Evolutionary conservation across 768 basidiomycete species (phyloP).

Genomic region (Pleurotus pulmonarius): DNA sequence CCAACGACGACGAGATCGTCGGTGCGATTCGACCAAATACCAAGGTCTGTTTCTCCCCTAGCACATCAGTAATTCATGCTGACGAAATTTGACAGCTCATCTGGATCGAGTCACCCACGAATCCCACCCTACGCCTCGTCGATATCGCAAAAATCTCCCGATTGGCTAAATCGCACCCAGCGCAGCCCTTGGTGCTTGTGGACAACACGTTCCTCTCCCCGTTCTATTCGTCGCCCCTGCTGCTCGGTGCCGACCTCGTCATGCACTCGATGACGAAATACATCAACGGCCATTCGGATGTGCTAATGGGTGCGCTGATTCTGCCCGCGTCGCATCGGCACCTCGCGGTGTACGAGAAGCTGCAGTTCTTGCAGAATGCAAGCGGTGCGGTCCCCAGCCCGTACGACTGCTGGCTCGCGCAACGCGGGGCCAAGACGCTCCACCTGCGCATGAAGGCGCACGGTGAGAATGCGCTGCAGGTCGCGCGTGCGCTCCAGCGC

Average conservation of each 20-base stretch:
- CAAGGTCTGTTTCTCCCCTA: slow-evolving; percentile 47
- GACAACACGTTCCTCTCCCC: slow-evolving; percentile 96
- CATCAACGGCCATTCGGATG: slow-evolving; percentile 91
- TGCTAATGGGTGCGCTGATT: slow-evolving; percentile 84
- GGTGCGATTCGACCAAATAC: slow-evolving; percentile 72
- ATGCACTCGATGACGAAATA: slow-evolving; percentile 87
- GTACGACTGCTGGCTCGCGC: slow-evolving; percentile 87
- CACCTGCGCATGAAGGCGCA: slow-evolving; percentile 85
- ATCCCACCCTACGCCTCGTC: slow-evolving; percentile 86
- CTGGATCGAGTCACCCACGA: slow-evolving; percentile 95
- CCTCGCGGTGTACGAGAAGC: slow-evolving; percentile 40
- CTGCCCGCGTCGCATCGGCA: slow-evolving; percentile 49
- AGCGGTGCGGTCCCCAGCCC: slow-evolving; percentile 82
- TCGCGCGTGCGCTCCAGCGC: slow-evolving; percentile 59
- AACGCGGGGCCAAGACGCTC: slow-evolving; percentile 89
- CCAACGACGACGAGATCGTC: slow-evolving; percentile 61
- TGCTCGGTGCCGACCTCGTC: slow-evolving; percentile 82
- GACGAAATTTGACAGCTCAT: slow-evolving; percentile 52
- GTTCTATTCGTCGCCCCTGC: slow-evolving; percentile 84
- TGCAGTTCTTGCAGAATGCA: slow-evolving; percentile 90
- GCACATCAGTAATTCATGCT: not conserved
- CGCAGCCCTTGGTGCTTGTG: slow-evolving; percentile 75
- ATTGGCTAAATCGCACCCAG: slow-evolving; percentile 60
- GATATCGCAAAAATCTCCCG: slow-evolving; percentile 70
- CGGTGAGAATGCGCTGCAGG: slow-evolving; percentile 73